These are phyloP conservation scores for Tulasnella calospora DNA, from an alignment of 768 basidiomycete genomes.

Conservation along the genomic window DNA sequence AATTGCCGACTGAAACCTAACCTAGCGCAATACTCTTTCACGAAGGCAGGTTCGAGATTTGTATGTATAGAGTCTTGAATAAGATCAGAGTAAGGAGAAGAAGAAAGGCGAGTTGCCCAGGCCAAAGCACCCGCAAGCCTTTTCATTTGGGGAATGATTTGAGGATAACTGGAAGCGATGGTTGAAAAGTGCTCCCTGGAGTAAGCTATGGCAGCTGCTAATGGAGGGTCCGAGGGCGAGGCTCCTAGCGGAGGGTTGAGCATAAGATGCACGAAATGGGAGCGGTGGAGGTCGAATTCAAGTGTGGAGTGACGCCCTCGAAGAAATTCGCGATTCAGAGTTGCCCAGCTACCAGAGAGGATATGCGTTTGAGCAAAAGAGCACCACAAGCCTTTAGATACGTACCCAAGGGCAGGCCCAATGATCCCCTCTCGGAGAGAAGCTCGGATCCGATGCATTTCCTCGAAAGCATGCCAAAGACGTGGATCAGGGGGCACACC, in stretches of 20 bases:
- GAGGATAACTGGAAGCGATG: constrained; percentile 57
- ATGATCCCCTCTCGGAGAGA: constrained; percentile 63
- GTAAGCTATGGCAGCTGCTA: constrained; percentile 42
- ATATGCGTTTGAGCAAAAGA: constrained; percentile 20
- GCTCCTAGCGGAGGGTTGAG: constrained; percentile 53
- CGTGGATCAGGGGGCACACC: constrained; percentile 51
- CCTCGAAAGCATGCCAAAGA: constrained; percentile 54
- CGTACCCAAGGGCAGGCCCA: constrained; percentile 71
- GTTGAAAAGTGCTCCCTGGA: constrained; percentile 59
- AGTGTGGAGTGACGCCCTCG: constrained; percentile 67
- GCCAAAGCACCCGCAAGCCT: constrained; percentile 51
- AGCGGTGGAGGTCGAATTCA: constrained; percentile 86
- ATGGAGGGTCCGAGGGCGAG: constrained; percentile 48
- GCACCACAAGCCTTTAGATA: constrained; percentile 14
- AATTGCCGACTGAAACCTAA: constrained; percentile 86
- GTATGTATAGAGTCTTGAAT: constrained; percentile 65
- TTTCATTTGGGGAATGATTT: constrained; percentile 60
- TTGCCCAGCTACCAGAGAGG: constrained; percentile 64
- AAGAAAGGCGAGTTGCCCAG: constrained; percentile 62
- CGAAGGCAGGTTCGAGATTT: constrained; percentile 77
- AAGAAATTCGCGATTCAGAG: constrained; percentile 60
- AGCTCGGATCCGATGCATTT: constrained; percentile 66
- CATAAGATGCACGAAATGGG: constrained; percentile 78
- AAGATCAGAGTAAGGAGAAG: constrained; percentile 71
- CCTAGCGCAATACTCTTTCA: constrained; percentile 81